Evolutionary conservation across 2,329 filamentous ascomycete species (phyloP).

Genomic region (Botrytis paeoniae): DNA sequence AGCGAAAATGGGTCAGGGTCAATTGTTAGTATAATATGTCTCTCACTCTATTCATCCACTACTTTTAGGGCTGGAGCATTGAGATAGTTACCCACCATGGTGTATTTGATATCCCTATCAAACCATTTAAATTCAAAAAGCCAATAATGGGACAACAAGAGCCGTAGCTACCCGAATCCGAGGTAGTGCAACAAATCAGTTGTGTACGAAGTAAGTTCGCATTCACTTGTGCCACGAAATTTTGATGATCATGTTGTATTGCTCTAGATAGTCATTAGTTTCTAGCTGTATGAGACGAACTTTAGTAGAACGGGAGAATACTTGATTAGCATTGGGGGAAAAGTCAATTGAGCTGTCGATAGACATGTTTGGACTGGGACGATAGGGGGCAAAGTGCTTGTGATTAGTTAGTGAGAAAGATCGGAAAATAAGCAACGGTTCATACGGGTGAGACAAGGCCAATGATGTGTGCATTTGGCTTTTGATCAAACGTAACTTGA

Average conservation of each 20-base stretch:
- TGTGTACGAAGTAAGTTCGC: not conserved
- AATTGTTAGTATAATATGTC: not conserved
- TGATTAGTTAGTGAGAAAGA: not conserved
- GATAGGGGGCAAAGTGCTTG: not conserved
- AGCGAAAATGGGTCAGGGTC: too few relatives aligned
- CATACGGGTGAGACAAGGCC: not conserved
- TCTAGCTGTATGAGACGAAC: not conserved
- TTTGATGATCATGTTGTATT: not conserved
- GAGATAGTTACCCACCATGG: not conserved
- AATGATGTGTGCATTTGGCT: not conserved
- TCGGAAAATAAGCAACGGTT: accelerated
- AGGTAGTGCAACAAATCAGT: not conserved
- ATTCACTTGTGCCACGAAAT: not conserved
- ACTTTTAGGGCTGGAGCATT: not conserved
- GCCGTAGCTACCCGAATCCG: not conserved
- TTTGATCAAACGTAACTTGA: not conserved
- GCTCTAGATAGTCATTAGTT: not conserved
- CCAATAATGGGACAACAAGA: not conserved
- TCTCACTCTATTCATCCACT: not conserved
- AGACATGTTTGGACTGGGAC: too few relatives aligned
- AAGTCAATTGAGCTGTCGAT: not conserved
- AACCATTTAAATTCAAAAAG: too few relatives aligned
- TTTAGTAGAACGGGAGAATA: not conserved
- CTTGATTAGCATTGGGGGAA: not conserved
- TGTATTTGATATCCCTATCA: not conserved